phyloP scores from a whole-genome alignment of 2,329 filamentous ascomycete species.

The Lachnum nothofagi region DNA sequence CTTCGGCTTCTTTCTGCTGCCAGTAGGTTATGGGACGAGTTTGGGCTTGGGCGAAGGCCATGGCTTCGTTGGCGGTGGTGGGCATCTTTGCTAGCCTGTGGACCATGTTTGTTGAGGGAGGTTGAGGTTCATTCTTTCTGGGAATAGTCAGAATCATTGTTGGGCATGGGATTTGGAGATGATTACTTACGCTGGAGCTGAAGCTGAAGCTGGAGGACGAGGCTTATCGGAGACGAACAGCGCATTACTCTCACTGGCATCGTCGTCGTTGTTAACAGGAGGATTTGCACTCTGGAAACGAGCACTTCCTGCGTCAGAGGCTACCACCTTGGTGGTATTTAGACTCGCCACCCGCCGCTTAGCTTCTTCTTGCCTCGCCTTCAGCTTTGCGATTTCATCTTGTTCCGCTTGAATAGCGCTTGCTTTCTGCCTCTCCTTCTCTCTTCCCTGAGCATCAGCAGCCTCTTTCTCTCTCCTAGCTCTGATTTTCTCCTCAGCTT shows the following conservation, averaged over 20 bases:
- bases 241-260: neutral
- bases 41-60: too few species aligned
- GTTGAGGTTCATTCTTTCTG: too few species aligned
- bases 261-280: neutral
- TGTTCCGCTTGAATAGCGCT: conserved; percentile 7
- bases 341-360: conserved; percentile 17
- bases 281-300: neutral
- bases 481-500: neutral
- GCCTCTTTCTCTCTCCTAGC: neutral
- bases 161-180: neutral
- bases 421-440: conserved; percentile 2
- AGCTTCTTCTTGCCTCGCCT: conserved; percentile 14
- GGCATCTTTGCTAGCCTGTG: too few species aligned
- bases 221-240: neutral
- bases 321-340: conserved; percentile 8
- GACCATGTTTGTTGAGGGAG: too few species aligned
- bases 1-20: too few species aligned
- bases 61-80: too few species aligned
- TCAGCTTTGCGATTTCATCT: conserved; percentile 9
- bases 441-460: neutral
- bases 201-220: neutral
- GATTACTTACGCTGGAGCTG: neutral
- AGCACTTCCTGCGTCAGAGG: neutral
- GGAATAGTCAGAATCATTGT: neutral
- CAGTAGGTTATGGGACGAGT: too few species aligned